Percentiles rank a stretch among this genome's conserved stretches.
Conservation (phyloP, 805 yeast genomes). For the Spathaspora passalidarum region DNA sequence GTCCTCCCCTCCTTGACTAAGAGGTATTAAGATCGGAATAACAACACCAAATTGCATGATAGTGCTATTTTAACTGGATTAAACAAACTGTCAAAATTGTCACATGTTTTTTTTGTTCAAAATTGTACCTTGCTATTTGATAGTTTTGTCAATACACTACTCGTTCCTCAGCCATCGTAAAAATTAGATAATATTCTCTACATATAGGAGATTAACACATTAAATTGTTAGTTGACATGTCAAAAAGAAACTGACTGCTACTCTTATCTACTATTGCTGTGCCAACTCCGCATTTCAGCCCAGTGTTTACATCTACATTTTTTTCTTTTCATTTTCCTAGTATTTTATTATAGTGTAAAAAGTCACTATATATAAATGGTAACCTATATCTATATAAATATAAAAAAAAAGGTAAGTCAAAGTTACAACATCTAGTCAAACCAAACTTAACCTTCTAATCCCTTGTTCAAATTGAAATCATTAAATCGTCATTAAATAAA, state of each 20-base stretch:
- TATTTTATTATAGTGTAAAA: not conserved
- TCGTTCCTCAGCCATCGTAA: too few relatives aligned
- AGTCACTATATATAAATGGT: not conserved
- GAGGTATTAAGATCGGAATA: not conserved
- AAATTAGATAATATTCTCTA: too few relatives aligned
- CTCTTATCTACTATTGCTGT: too few relatives aligned
- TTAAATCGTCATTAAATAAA: not conserved
- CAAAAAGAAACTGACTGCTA: too few relatives aligned
- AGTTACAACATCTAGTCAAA: not conserved
- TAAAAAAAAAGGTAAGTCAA: not conserved
- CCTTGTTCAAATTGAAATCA: not conserved
- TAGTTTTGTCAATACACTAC: too few relatives aligned
- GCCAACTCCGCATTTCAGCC: too few relatives aligned
- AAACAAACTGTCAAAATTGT: too few relatives aligned
- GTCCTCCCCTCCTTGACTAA: not conserved
- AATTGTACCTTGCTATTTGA: too few relatives aligned
- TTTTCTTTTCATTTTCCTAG: not conserved
- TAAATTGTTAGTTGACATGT: too few relatives aligned
- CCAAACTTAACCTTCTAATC: not conserved
- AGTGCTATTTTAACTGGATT: too few relatives aligned
- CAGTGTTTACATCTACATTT: not conserved
- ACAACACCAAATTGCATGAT: not conserved
- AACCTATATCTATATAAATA: not conserved
- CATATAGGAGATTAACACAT: too few relatives aligned
- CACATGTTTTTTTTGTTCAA: too few relatives aligned